Conservation (phyloP, 768 basidiomycete genomes). For the Trametes elegans region DNA sequence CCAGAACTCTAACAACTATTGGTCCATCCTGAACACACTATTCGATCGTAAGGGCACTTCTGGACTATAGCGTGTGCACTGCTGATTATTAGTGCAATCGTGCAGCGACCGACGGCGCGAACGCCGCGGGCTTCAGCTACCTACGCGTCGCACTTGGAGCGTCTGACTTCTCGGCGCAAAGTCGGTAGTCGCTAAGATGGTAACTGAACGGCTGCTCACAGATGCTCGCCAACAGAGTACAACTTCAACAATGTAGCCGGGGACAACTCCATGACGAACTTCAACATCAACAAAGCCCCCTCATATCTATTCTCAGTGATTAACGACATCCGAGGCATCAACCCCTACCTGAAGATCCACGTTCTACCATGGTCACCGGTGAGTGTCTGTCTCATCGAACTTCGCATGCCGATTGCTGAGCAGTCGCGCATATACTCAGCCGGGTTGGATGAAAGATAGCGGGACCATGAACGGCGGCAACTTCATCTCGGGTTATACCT, state of each 20-base stretch:
- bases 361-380: constrained; percentile 77
- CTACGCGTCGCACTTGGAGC: constrained; percentile 72
- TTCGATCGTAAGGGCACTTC: constrained; percentile 44
- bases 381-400: constrained; percentile 22
- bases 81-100: too few species aligned
- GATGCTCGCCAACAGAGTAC: constrained; percentile 40
- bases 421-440: constrained; percentile 37
- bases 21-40: constrained; percentile 53
- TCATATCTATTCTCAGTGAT: constrained; percentile 63
- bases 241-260: constrained; percentile 62
- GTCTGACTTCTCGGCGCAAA: constrained; percentile 63
- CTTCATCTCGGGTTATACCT: constrained; percentile 46
- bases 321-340: constrained; percentile 60
- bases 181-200: constrained; percentile 33
- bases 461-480: constrained; percentile 68
- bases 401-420: neutral
- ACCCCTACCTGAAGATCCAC: constrained; percentile 51
- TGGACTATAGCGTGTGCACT: neutral
- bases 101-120: constrained; percentile 54
- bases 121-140: constrained; percentile 66
- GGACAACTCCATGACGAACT: constrained; percentile 56
- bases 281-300: constrained; percentile 58
- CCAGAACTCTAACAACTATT: constrained; percentile 55
- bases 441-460: constrained; percentile 76
- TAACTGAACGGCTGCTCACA: neutral